Percentiles rank a stretch among this genome's conserved stretches.
phyloP scores from a whole-genome alignment of 2,329 filamentous ascomycete species.

The Cyanodermella asteris region DNA sequence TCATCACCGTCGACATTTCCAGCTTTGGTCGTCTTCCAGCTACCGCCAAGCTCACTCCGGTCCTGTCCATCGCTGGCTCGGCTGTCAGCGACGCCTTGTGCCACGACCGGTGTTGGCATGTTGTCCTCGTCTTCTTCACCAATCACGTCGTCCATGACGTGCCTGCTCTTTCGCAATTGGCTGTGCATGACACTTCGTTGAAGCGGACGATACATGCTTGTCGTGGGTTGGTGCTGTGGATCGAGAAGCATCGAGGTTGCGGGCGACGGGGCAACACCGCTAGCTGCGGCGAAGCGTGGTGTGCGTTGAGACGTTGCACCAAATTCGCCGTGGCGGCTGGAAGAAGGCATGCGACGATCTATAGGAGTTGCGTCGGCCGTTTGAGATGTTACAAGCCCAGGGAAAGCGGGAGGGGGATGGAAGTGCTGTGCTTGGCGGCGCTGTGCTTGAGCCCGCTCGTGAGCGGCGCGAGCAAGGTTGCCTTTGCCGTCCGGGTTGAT shows the following conservation, averaged over 20 bases:
- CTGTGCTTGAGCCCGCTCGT: too few species aligned
- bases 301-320: slow-evolving; percentile 4
- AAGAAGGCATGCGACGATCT: slow-evolving; percentile 4
- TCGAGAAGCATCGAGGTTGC: slow-evolving; percentile 55
- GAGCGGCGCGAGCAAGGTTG: slow-evolving; percentile 38
- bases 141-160: slow-evolving; percentile 22
- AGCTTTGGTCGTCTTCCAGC: slow-evolving; percentile 27
- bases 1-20: slow-evolving; percentile 20
- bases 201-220: slow-evolving; percentile 21
- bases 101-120: slow-evolving; percentile 5
- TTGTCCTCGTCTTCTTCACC: slow-evolving; percentile 26
- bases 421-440: slow-evolving; percentile 37
- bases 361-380: slow-evolving; percentile 5
- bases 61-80: slow-evolving; percentile 18
- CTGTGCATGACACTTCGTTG: slow-evolving; percentile 16
- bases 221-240: slow-evolving; percentile 48
- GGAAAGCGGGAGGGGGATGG: slow-evolving; percentile 54
- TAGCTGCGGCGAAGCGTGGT: slow-evolving; percentile 6
- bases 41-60: slow-evolving; percentile 39
- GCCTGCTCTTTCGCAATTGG: slow-evolving; percentile 5
- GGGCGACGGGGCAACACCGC: slow-evolving; percentile 31
- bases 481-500: slow-evolving; percentile 48
- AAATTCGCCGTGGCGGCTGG: slow-evolving; percentile 4
- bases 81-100: slow-evolving; percentile 12
- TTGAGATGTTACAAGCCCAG: slow-evolving; percentile 18